Percentiles rank a stretch among this genome's conserved stretches.
These are phyloP conservation scores for Hygrocybe coccinea DNA, from an alignment of 768 basidiomycete species.

Conservation along the genomic window DNA sequence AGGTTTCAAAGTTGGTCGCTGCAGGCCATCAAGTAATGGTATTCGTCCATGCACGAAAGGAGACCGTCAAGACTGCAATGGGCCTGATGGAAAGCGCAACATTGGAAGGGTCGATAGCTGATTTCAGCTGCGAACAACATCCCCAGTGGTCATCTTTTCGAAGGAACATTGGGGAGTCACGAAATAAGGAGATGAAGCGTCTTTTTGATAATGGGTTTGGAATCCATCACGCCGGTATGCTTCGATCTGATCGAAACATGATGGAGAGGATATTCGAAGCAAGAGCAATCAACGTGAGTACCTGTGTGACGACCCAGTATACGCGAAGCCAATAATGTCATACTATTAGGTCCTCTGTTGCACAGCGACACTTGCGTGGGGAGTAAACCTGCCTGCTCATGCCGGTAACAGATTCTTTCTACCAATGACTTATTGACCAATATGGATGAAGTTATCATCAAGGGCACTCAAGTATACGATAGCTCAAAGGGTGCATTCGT, in stretches of 20 bases:
- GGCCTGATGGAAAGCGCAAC: constrained; percentile 72
- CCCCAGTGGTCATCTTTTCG: constrained; percentile 75
- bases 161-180: constrained; percentile 68
- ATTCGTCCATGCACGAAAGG: constrained; percentile 97
- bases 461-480: constrained; percentile 96
- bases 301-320: not conserved
- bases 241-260: constrained; percentile 88
- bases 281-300: constrained; percentile 77
- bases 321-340: not conserved
- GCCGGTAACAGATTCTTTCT: constrained; percentile 53
- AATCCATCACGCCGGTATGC: constrained; percentile 98
- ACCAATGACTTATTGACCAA: not conserved
- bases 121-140: constrained; percentile 80
- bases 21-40: constrained; percentile 99
- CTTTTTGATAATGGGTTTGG: constrained; percentile 91
- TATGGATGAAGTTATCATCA: constrained; percentile 70
- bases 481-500: constrained; percentile 84
- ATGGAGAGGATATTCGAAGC: constrained; percentile 93
- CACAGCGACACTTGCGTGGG: constrained; percentile 98
- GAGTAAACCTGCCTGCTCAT: constrained; percentile 97
- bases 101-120: constrained; percentile 63
- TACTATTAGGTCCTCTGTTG: constrained; percentile 87
- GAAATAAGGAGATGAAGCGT: constrained; percentile 95
- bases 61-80: constrained; percentile 90
- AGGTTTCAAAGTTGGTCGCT: constrained; percentile 82